Percentiles rank a stretch among this genome's conserved stretches.
Conservation (phyloP, 495 filamentous ascomycete genomes). For the Penicillium nucicola region DNA sequence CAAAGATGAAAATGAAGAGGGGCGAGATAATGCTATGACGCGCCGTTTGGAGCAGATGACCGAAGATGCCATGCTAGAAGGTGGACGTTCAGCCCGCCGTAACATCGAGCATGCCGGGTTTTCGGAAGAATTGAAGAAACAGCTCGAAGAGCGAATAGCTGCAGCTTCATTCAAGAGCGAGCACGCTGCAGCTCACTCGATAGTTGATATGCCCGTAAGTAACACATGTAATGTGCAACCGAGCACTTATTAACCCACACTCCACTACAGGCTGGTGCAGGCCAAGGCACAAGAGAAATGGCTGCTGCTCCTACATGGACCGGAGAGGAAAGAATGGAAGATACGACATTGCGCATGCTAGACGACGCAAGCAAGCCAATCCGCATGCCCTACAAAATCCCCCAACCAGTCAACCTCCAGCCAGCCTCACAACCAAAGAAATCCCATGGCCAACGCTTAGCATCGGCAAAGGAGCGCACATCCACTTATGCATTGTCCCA, state of each 20-base stretch:
- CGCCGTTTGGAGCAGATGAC: constrained; percentile 74
- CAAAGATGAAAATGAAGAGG: constrained; percentile 8
- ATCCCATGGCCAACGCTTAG: constrained; percentile 57
- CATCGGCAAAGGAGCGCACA: constrained; percentile 74
- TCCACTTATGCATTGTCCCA: constrained; percentile 66
- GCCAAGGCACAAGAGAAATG: constrained; percentile 67
- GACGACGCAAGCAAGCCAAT: constrained; percentile 77
- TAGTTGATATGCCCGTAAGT: constrained; percentile 59
- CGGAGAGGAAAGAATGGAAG: constrained; percentile 68
- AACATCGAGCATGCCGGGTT: constrained; percentile 85
- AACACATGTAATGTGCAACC: background rate
- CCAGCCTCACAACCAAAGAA: constrained; percentile 46
- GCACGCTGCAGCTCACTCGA: constrained; percentile 65
- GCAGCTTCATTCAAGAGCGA: constrained; percentile 67
- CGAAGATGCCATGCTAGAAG: constrained; percentile 71
- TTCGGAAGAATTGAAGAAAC: constrained; percentile 74
- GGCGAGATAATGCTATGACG: constrained; percentile 62
- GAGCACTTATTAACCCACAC: constrained; percentile 1
- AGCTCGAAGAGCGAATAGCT: constrained; percentile 71
- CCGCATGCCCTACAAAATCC: constrained; percentile 48
- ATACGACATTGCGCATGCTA: constrained; percentile 85
- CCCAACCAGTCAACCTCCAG: constrained; percentile 59
- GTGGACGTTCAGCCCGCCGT: constrained; percentile 65
- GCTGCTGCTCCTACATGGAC: constrained; percentile 75
- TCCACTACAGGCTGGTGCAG: constrained; percentile 51